These are phyloP conservation scores for Rhododendron mucronatum DNA, from an alignment of 148 eudicot genomes.

Conservation along the genomic window DNA sequence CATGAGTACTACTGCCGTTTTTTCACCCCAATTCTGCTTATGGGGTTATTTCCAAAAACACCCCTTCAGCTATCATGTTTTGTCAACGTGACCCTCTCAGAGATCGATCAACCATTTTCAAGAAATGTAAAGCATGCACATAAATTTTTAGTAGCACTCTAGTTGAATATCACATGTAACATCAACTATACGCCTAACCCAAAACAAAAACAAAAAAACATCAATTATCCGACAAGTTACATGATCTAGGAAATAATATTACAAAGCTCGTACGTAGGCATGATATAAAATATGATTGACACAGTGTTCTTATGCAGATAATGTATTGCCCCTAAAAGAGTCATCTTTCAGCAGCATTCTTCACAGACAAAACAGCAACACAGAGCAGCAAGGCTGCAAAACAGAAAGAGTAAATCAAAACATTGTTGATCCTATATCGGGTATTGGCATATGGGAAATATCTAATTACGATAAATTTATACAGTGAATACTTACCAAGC, in stretches of 20 bases:
- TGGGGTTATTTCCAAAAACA: no score
- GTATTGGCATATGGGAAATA: neutral
- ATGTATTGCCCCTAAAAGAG: neutral
- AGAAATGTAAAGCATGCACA: neutral
- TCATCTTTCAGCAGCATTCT: conserved; percentile 20
- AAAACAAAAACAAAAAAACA: neutral
- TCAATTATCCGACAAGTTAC: neutral
- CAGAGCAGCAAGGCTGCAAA: conserved; percentile 53
- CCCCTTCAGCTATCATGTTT: no score
- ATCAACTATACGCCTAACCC: neutral
- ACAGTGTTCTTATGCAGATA: neutral
- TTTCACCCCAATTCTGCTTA: no score
- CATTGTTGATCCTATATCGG: no score
- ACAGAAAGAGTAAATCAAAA: neutral
- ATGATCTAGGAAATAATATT: neutral
- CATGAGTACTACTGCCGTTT: no score
- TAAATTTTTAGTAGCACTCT: neutral
- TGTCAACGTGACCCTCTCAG: no score
- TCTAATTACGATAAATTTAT: neutral
- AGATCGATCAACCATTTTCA: neutral
- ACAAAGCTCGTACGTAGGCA: neutral
- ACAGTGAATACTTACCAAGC: conserved; percentile 54
- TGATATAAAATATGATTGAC: no score
- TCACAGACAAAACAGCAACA: conserved; percentile 68
- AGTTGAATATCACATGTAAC: neutral